Base-by-base conservation (phyloP, 2,329 filamentous ascomycete genomes). In the Aspergillus melleus region DNA sequence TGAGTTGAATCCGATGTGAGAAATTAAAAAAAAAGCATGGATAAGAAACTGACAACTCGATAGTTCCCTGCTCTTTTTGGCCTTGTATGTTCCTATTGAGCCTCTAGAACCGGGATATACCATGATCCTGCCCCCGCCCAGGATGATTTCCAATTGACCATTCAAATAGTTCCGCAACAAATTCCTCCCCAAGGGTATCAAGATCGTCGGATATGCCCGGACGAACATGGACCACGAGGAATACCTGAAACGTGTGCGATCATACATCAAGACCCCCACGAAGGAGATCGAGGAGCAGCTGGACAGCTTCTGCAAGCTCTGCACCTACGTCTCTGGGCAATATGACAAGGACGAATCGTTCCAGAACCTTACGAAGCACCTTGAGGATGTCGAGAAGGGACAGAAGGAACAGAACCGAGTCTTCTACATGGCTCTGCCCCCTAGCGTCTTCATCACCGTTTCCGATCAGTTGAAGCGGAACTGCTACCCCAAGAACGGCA, bases 221-320 rank as follows among this genome's bases (percentile, higher is more conserved):
- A 99, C 95, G 70, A 97, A 97, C 85, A 99, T 99, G 95, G 93
- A 98, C 81, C 92, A 94, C 73, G 88, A 92, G 66, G 95, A 99
- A 79, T 98, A 91, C 83, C 85, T 98, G 75, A 91, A 89, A 81
- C 88, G 95, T 69, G 92, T 99, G 80, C 94, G 90, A 81, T 96
- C 92, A 62, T 96, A 97, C 83, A 99, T 99, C 83, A 98, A 99
- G 86, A 95, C 93, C 16, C 95, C 95, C 16, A 97, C 94, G 69
- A 96, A 96, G 83, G 95, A 98, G 71, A 88, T 96, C 69, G 93
- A 99, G 83, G 90, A 96, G 80, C 93, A 98, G 78, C 85, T 99
- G 61, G 87, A 95, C 63, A 90, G 95, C 61, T 99, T 99, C 81
- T 89, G 88, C 81, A 82, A 86, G 63, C 83, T 94, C 70, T 98